A percentile compares a stretch with the other conserved stretches of the same genome.
phyloP scores from a whole-genome alignment of 805 yeast species.

The Sugiyamaella americana region DNA sequence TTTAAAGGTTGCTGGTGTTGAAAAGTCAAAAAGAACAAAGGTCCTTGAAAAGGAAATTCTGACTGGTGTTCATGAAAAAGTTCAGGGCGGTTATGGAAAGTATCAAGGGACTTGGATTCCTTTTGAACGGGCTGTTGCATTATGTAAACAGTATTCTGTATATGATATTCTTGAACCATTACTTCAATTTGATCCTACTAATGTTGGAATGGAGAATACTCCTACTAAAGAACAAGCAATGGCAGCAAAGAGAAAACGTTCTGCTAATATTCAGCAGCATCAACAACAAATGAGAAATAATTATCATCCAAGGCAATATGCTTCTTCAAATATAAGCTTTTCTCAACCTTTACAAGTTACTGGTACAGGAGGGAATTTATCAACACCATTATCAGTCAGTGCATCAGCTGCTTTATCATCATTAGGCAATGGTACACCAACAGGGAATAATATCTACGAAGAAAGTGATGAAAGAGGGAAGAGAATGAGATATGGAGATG shows the following conservation, averaged over 20 bases:
- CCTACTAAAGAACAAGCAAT: slow-evolving; percentile 46
- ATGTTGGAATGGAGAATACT: slow-evolving; percentile 34
- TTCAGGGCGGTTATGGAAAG: slow-evolving; percentile 70
- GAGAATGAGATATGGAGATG: background rate
- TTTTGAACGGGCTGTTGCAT: slow-evolving; percentile 48
- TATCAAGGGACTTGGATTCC: slow-evolving; percentile 77
- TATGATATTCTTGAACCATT: slow-evolving; percentile 48
- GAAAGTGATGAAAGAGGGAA: background rate
- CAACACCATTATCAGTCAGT: slow-evolving; percentile 19
- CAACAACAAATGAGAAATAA: slow-evolving; percentile 6
- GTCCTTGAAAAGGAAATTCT: slow-evolving; percentile 59
- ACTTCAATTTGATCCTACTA: slow-evolving; percentile 38
- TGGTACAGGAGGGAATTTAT: slow-evolving; percentile 7
- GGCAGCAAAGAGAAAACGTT: slow-evolving; percentile 29
- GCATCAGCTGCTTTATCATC: slow-evolving; percentile 23
- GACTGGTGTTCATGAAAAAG: slow-evolving; percentile 61
- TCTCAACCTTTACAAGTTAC: slow-evolving; percentile 19
- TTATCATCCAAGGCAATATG: slow-evolving; percentile 4
- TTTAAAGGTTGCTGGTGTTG: slow-evolving; percentile 60
- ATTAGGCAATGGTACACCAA: slow-evolving; percentile 6
- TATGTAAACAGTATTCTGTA: slow-evolving; percentile 57
- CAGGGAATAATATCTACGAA: background rate
- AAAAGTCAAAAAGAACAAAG: slow-evolving; percentile 57
- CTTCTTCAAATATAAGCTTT: slow-evolving; percentile 11
- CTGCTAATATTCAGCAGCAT: background rate